Base-by-base conservation (phyloP, 1,139 yeast species). In the Pichia sp. region DNA sequence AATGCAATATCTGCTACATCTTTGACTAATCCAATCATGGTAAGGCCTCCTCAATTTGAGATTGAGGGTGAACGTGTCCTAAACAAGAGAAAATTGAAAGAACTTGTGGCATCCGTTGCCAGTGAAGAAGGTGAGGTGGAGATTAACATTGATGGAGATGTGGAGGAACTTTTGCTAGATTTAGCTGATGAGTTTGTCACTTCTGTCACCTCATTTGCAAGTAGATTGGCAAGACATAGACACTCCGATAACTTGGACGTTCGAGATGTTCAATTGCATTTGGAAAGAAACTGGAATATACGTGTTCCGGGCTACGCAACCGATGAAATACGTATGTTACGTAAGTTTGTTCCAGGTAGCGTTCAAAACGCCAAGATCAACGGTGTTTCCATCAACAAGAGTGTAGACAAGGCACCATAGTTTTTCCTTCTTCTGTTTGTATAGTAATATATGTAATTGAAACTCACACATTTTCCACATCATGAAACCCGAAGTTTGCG, bases 211-310 rank as follows among this genome's bases (percentile, higher is more conserved):
- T 72, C 86, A 3, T 91, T 91, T 64, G 95, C 96, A 1, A 91
- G 98, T 57, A 74, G 93, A 39, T 66, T 91, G 49, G 98, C 99
- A 14, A 91, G 91, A 56, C 96, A 88, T 53, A 72, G 98, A 46
- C 86, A 86, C 56, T 75, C 86, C n/a, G 96, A 88, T 44, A 73
- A 78, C 34, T 66, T 91, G 29, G 97, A 91, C 51, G 85, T 84
- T 15, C 77, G 80, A 51, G 98, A 91, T 57, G 74, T 93, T 34
- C 98, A 91, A 60, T 63, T 91, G 40, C 96, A 91, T 57, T 66
- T 91, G 50, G 98, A 93, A 53, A 75, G 88, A 48, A 91, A 88
- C 56, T 91, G 97, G 97, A 88, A 88, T 56, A 85, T 91, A 42
- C 73, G 94, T 48, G 74, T 91, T 21, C 97, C 98, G 0, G 98